Evolutionary conservation across 495 filamentous ascomycete species (phyloP), one percentile per base, ranked within the genome.

Genomic region (Aspergillus sclerotioniger): DNA sequence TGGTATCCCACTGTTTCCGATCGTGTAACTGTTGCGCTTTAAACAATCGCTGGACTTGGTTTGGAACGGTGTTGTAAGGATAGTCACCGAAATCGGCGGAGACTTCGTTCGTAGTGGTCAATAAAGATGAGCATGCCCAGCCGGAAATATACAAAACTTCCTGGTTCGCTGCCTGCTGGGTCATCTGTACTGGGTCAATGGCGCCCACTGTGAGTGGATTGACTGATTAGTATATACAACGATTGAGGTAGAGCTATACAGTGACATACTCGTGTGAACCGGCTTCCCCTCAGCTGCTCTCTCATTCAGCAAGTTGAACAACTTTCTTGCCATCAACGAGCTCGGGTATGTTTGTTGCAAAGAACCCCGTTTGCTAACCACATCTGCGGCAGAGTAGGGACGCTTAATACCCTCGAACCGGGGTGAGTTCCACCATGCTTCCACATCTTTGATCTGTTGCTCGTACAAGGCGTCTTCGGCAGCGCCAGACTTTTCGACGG

Each of bases 151-250:
- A 98, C 16, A 98, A 81, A 6, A 96, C 88, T 72, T 98, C 95
- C 70, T 98, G 94, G 72, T 97, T 88, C 1, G 88, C 83, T 21
- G 94, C 95, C 77, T 98, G 95, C 73, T 98, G 94, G 29, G 95
- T 97, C 94, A 98, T 98, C 74, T 98, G 94, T 8, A 97, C 84
- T 15, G 94, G 94, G 67, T 98, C 94, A 75, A 98, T 96, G 55
- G 93, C 95, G 58, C 94, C 94, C 88, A 98, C 90, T 92, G 25
- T 50, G 51, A 12, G 32, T 35, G 62, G 43, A n/a, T 28, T 10
- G 15, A 32, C 13, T 19, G 16, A 17, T 48, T 37, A 67, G 64
- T 28, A 65, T 6, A 29, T 15, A 17, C 20, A 28, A 12, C 3
- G 58, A 17, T 6, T 16, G 6, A 53, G 32, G 13, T 15, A 35